These are phyloP conservation scores for Wickerhamiella sorbophila DNA, from an alignment of 805 yeast species.

Conservation along the genomic window DNA sequence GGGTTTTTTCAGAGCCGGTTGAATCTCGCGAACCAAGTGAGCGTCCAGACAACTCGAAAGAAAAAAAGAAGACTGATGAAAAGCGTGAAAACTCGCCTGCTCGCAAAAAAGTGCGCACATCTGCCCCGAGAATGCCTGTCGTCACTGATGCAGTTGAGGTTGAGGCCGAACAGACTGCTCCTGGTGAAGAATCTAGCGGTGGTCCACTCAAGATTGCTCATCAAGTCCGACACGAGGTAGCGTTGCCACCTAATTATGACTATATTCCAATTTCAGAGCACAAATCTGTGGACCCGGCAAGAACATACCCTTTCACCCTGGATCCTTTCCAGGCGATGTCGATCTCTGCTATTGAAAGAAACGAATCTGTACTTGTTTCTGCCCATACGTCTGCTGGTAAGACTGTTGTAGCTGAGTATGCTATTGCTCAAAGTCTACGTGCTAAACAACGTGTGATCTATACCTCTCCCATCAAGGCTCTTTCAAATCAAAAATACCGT, in stretches of 20 bases:
- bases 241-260: constrained; percentile 82
- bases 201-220: constrained; percentile 28
- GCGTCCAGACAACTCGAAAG: background rate
- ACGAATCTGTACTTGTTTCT: constrained; percentile 87
- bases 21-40: background rate
- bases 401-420: constrained; percentile 93
- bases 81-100: background rate
- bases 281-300: constrained; percentile 60
- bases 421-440: constrained; percentile 86
- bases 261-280: constrained; percentile 83
- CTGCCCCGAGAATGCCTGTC: constrained; percentile 2
- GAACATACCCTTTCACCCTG: constrained; percentile 79
- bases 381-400: constrained; percentile 98
- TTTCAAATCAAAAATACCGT: constrained; percentile 87
- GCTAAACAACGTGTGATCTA: constrained; percentile 89
- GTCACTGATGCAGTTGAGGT: constrained; percentile 9
- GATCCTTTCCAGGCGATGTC: constrained; percentile 98
- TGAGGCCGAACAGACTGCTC: constrained; percentile 5
- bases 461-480: constrained; percentile 89
- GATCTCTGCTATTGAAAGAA: constrained; percentile 86
- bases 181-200: background rate
- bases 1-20: constrained; percentile 17
- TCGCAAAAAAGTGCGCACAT: background rate
- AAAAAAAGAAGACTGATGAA: background rate
- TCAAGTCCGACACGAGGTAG: constrained; percentile 96